These are phyloP conservation scores for Neonectria ditissima DNA, from an alignment of 2,329 filamentous ascomycete genomes.

Conservation along the genomic window DNA sequence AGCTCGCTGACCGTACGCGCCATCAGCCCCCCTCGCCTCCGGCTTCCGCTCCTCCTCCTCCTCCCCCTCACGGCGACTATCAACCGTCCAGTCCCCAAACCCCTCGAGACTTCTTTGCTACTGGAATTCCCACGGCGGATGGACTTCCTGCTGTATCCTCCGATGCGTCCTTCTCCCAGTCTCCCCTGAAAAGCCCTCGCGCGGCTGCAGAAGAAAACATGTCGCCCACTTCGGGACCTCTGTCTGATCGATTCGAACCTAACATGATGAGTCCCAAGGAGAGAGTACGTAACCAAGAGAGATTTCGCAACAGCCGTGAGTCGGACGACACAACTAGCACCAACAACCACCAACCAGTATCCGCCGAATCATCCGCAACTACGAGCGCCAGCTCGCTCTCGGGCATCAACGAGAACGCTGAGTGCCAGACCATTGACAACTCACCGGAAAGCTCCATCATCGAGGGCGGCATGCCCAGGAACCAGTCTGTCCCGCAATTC, in stretches of 20 bases:
- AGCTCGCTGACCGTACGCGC: constrained; percentile 42
- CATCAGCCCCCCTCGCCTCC: constrained; percentile 37
- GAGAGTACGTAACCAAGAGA: constrained; percentile 49
- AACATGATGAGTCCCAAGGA: constrained; percentile 50
- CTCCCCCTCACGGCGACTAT: constrained; percentile 28
- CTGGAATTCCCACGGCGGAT: constrained; percentile 17
- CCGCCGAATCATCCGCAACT: constrained; percentile 64
- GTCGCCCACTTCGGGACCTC: constrained; percentile 30
- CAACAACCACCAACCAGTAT: constrained; percentile 60
- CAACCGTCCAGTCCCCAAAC: constrained; percentile 26
- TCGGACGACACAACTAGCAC: constrained; percentile 64
- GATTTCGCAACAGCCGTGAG: constrained; percentile 63
- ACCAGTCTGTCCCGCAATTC: constrained; percentile 65
- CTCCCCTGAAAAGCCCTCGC: constrained; percentile 27
- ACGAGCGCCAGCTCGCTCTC: constrained; percentile 69
- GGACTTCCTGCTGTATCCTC: constrained; percentile 8
- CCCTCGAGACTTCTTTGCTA: constrained; percentile 29
- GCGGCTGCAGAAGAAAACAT: constrained; percentile 32
- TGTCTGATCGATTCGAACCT: constrained; percentile 47
- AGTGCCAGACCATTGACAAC: constrained; percentile 57
- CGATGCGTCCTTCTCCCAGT: constrained; percentile 30
- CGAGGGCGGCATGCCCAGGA: constrained; percentile 56
- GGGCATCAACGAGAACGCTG: constrained; percentile 60
- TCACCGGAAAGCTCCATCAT: constrained; percentile 65
- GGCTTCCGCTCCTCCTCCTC: constrained; percentile 52